Base-by-base conservation (phyloP, 495 filamentous ascomycete species). In the Apodospora peruviana region DNA sequence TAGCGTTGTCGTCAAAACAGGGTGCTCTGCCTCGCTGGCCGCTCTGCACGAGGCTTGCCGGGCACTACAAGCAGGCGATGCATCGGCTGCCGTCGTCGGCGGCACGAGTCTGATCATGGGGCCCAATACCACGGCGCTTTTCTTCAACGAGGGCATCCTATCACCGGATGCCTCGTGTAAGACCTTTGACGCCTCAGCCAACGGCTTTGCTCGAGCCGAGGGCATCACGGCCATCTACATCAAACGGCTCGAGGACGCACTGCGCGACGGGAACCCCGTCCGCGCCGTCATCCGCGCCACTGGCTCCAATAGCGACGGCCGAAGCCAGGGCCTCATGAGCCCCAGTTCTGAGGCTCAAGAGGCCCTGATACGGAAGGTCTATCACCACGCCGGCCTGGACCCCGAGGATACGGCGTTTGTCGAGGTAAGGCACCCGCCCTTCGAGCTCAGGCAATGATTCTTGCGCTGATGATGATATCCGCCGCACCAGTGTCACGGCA, bases 201-300 rank as follows among this genome's bases (percentile, higher is more conserved):
- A 69, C 43, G 64, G 83, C 1, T 87, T 80, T 58, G 77, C 58
- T 0, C 64, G 82, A 4, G 84, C 67, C 2, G 84, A 88, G 46
- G 82, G 67, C 1, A 51, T 82, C 18, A 71, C 56, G 14, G 67
- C 48, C 8, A 21, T 56, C 14, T 51, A 40, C 12, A 29, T 67
- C 9, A 87, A 86, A 58, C 60, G 56, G 11, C 62, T 84, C 0
- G 45, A 52, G 4, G 70, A 77, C 47, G 83, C 74, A 2, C 22
- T 76, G 4, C 46, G 55, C 3, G 71, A 74, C 43, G 60, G 65
- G 7, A 65, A 76, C 42, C 70, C 74, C 0, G 76, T 85, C 24
- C 64, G 80, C 19, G 76, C 70, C 4, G 61, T 86, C 1, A 76
- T 87, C 41, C 67, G 75, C 5, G 72, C 61, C 0, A 70, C 71